These are phyloP conservation scores for Micromonas pusilla DNA, from an alignment of 139 green algal genomes.

Conservation along the genomic window DNA sequence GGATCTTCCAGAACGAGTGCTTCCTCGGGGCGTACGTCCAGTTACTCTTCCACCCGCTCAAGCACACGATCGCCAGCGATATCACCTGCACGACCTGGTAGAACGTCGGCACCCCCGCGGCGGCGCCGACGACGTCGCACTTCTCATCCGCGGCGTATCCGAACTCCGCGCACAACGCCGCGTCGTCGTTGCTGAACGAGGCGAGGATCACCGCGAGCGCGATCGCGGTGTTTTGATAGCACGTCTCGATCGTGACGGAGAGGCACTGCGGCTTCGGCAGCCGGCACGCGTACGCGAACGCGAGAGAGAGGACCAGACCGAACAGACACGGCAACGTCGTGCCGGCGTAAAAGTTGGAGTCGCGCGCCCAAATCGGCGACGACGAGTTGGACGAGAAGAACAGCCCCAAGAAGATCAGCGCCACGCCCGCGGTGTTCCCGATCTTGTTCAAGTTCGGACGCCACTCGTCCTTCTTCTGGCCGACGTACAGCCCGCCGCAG, in stretches of 20 bases:
- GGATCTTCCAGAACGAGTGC: neutral
- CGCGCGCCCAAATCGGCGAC: conserved; percentile 10
- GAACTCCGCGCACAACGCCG: neutral
- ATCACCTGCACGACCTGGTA: conserved; percentile 25
- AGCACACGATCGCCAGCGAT: conserved; percentile 6
- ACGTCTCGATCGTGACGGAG: conserved; percentile 20
- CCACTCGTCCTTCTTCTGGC: neutral
- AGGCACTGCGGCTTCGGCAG: neutral
- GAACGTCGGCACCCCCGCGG: conserved; percentile 19
- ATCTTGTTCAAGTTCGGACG: neutral
- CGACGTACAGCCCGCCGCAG: neutral
- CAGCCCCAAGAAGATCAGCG: conserved; percentile 16
- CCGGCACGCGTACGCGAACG: neutral
- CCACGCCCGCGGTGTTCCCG: conserved; percentile 12
- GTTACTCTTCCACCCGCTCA: neutral
- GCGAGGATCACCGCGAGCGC: conserved; percentile 18
- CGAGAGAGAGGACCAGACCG: conserved; percentile 4
- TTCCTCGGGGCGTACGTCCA: conserved; percentile 22
- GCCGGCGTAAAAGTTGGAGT: conserved; percentile 20
- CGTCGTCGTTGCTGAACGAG: conserved; percentile 3
- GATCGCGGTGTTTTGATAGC: conserved; percentile 30
- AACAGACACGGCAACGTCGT: conserved; percentile 1
- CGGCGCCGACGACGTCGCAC: conserved; percentile 9
- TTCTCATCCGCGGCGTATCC: too few species aligned
- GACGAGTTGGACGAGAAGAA: conserved; percentile 23